Base-by-base conservation (phyloP, 106 monocot species). In the Dioscorea dumetorum region DNA sequence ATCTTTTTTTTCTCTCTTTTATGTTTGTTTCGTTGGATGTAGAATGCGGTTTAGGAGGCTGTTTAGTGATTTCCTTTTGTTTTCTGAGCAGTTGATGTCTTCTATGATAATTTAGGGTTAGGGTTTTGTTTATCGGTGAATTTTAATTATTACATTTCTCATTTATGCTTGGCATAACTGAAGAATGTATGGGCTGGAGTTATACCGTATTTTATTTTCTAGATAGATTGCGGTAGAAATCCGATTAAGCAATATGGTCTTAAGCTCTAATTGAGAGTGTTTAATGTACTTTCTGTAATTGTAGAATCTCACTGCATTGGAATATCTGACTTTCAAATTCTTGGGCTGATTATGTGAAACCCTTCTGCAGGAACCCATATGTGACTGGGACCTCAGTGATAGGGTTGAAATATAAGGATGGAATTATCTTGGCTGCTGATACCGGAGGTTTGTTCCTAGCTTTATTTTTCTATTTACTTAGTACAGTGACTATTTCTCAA, bases 371-470 rank as follows among this genome's bases (percentile, higher is more conserved):
- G 75, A 78, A 72, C 57, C 91, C 91, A 6, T 95, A 91, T 81
- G 95, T 95, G 28, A 95, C 91, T 58, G 95, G 95, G 32, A 82
- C 95, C 62, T 91, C 91, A 11, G 86, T 95, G 0, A 66, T 95
- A 48, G 95, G 81, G 0, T 79, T 95, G 68, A 95, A 95, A 70
- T 95, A 95, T 62, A 95, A 91, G 60, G 95, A 95, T 82, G 95
- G 88, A 50, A 76, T 95, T 67, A 78, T 91, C 74, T 69, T 95
- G 66, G 91, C 95, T 71, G 85, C 88, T 65, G 95, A 91, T 60
- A 76, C 75, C 20, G 95, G 85, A 91, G 95, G 95, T 95, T 24
- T 48, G 68, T 75, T 67, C 11, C 5, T 20, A 7, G 22, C 22
- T 59, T 59, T 59, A 20, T 23, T 23, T 10, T 59, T 0, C 23